Conservation (phyloP, 305 asterid species). For the Plantago rigida region DNA sequence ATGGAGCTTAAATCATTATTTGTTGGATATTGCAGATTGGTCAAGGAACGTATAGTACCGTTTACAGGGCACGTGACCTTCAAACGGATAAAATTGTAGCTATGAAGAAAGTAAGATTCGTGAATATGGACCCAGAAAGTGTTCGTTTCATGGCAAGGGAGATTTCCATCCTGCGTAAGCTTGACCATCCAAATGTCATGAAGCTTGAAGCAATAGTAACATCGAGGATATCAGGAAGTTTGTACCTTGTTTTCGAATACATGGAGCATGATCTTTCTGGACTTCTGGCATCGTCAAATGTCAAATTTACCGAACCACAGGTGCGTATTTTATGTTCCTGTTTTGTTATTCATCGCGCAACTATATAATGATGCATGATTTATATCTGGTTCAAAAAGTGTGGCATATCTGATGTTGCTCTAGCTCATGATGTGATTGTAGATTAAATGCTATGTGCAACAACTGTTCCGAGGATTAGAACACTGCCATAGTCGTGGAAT, state of each 20-base stretch:
- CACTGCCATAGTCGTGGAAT: conserved; percentile 76
- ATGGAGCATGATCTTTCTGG: conserved; percentile 96
- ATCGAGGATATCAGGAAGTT: conserved; percentile 63
- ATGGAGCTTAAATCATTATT: too few species aligned
- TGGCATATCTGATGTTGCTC: not conserved
- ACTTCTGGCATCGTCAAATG: conserved; percentile 47
- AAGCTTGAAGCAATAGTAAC: conserved; percentile 74
- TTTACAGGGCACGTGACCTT: conserved; percentile 72
- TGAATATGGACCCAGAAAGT: conserved; percentile 80
- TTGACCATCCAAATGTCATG: conserved; percentile 87
- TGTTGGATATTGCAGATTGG: conserved; percentile 52
- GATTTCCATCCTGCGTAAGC: conserved; percentile 56
- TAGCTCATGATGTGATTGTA: conserved; percentile 23
- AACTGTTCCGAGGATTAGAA: conserved; percentile 58
- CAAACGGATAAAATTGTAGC: conserved; percentile 57
- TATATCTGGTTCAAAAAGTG: too few species aligned
- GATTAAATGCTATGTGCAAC: conserved; percentile 77
- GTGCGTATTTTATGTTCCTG: conserved; percentile 24
- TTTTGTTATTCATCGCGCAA: not conserved
- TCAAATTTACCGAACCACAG: conserved; percentile 79
- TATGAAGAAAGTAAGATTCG: conserved; percentile 78
- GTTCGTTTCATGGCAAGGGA: conserved; percentile 93
- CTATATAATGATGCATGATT: too few species aligned
- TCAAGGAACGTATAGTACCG: conserved; percentile 88
- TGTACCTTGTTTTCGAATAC: conserved; percentile 80